Percentiles rank a stretch among this genome's conserved stretches.
Evolutionary conservation across 768 basidiomycete species (phyloP).

Genomic region (Calocera viscosa): DNA sequence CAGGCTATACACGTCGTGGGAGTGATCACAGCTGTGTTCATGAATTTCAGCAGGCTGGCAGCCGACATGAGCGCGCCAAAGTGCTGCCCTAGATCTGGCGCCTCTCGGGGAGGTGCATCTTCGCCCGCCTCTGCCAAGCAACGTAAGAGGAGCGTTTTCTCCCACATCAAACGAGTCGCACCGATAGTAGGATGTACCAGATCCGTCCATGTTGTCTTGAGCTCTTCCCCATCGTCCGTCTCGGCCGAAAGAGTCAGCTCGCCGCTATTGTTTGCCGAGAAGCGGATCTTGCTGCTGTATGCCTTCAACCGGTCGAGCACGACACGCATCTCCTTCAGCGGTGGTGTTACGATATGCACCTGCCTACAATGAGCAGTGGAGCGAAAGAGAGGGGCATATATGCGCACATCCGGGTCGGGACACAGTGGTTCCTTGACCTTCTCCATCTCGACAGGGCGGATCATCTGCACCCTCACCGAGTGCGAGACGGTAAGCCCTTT

Average conservation of each 20-base stretch:
- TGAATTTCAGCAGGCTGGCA: conserved; percentile 66
- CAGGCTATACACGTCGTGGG: conserved; percentile 69
- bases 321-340: conserved; percentile 61
- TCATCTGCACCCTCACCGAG: conserved; percentile 70
- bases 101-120: conserved; percentile 28
- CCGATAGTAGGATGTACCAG: conserved; percentile 52
- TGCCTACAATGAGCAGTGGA: conserved; percentile 23
- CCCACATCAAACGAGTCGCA: conserved; percentile 17
- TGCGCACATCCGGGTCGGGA: conserved; percentile 64
- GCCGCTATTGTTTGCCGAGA: conserved; percentile 57
- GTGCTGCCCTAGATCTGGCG: conserved; percentile 43
- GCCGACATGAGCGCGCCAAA: conserved; percentile 58
- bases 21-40: conserved; percentile 67
- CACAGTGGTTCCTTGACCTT: conserved; percentile 68
- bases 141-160: not conserved
- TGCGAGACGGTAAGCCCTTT: conserved; percentile 55
- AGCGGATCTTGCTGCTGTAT: conserved; percentile 54
- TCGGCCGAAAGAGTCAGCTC: conserved; percentile 42
- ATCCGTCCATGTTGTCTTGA: conserved; percentile 70
- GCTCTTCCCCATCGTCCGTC: conserved; percentile 53
- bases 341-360: conserved; percentile 68
- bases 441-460: conserved; percentile 60
- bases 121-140: conserved; percentile 12
- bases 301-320: conserved; percentile 61
- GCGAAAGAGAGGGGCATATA: not conserved